phyloP scores from a whole-genome alignment of 768 basidiomycete species.

The Hericium coralloides region DNA sequence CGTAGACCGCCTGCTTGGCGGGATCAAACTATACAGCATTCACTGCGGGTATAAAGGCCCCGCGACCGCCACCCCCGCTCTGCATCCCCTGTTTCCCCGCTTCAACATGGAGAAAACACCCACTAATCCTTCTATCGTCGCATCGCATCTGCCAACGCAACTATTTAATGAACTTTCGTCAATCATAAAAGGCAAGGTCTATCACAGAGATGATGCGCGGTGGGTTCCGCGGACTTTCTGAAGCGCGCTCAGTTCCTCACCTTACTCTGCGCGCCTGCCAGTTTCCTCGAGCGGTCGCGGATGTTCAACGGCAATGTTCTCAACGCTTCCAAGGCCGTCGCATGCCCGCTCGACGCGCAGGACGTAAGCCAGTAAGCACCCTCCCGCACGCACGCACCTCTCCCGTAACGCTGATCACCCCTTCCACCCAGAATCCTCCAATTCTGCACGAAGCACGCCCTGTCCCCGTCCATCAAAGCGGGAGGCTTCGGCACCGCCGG shows the following conservation, averaged over 20 bases:
- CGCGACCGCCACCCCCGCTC: too few relatives aligned
- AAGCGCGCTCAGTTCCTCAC: neutral
- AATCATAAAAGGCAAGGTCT: conserved; percentile 8
- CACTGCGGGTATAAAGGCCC: too few relatives aligned
- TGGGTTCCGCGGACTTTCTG: neutral
- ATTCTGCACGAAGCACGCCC: conserved; percentile 62
- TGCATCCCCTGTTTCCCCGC: too few relatives aligned
- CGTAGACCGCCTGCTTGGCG: too few relatives aligned
- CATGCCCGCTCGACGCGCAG: conserved; percentile 65
- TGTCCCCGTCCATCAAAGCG: conserved; percentile 77
- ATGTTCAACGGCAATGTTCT: conserved; percentile 76
- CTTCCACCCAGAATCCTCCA: conserved; percentile 41
- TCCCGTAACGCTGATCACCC: neutral
- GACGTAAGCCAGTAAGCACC: conserved; percentile 73
- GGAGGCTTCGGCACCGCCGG: conserved; percentile 90
- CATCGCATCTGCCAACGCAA: conserved; percentile 5
- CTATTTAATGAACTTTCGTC: conserved; percentile 8
- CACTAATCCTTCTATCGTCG: neutral
- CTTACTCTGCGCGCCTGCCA: neutral
- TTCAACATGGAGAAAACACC: neutral
- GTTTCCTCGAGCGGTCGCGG: conserved; percentile 9
- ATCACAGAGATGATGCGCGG: conserved; percentile 8
- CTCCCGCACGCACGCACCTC: neutral
- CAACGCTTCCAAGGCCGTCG: conserved; percentile 50
- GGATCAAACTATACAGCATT: too few relatives aligned